Base-by-base conservation (phyloP, 345 rosid species). In the Alliaria petiolata region DNA sequence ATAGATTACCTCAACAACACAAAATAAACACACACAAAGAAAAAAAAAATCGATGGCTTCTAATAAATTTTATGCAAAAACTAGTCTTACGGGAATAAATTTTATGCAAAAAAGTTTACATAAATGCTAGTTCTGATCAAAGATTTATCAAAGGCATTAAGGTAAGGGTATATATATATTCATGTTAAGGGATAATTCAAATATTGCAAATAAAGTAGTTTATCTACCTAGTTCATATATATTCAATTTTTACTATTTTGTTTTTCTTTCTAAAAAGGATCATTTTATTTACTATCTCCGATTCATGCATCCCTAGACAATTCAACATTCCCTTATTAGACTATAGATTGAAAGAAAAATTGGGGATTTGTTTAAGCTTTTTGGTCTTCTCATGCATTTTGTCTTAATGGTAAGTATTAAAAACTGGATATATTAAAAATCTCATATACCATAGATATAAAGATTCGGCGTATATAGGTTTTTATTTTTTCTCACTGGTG, bases 301-400 rank as follows among this genome's bases (percentile, higher is more conserved):
- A n/a, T n/a, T n/a, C n/a, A n/a, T n/a, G n/a, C n/a, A n/a, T 65
- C 65, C 52, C 65, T 39, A 74, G 38, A 46, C 36, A 40, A 73
- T 16, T 38, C 60, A 65, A 38, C 52, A 65, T 65, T 73, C 66
- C 65, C 19, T 73, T 6, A 56, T 30, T 58, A 73, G 61, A 30
- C 36, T 72, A 34, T 10, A 13, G 12, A 25, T n/a, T n/a, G 19
- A 52, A 20, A 42, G n/a, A n/a, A n/a, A n/a, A n/a, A n/a, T n/a
- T 58, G 33, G 78, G 68, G 78, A 59, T 74, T 64, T 40, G 72
- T 42, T 66, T 15, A 57, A 39, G 53, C 33, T 38, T 38, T 65
- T 14, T 57, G 39, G 36, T 26, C 56, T 7, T 30, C 56, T 10
- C 25, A n/a, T n/a, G n/a, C 25, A 7, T 30, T 31, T 31, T 68